These are phyloP conservation scores for Megacollybia platyphylla DNA, from an alignment of 1,284 basidiomycete species.

Conservation along the genomic window DNA sequence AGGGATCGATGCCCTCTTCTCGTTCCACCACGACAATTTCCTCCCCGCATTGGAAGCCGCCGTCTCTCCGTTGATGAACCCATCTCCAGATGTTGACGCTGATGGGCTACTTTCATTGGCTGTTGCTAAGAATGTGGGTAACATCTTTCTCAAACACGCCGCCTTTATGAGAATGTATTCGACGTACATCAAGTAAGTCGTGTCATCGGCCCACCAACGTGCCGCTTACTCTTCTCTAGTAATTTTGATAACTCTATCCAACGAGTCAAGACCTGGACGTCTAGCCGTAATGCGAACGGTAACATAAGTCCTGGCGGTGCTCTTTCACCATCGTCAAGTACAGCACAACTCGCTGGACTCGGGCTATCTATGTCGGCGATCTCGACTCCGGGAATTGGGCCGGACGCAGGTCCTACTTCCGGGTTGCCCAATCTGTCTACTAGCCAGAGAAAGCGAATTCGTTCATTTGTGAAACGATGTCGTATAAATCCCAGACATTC, in stretches of 20 bases:
- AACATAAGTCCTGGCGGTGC: constrained; percentile 25
- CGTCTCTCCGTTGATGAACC: constrained; percentile 50
- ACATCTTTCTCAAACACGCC: constrained; percentile 85
- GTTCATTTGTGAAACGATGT: constrained; percentile 77
- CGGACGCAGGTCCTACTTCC: constrained; percentile 23
- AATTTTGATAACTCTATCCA: constrained; percentile 88
- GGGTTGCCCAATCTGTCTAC: constrained; percentile 43
- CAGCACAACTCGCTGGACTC: constrained; percentile 49
- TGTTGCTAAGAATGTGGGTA: constrained; percentile 76
- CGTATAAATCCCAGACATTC: constrained; percentile 80
- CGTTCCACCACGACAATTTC: constrained; percentile 88
- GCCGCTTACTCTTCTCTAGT: constrained; percentile 23
- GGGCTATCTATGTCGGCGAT: constrained; percentile 48
- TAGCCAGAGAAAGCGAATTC: constrained; percentile 78
- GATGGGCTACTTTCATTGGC: constrained; percentile 64
- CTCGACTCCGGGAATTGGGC: constrained; percentile 28
- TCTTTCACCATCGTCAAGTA: constrained; percentile 49
- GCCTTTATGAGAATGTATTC: constrained; percentile 98
- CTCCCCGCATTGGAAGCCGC: constrained; percentile 79
- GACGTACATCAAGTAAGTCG: constrained; percentile 84
- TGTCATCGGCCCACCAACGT: constrained; percentile 1
- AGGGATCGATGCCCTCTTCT: constrained; percentile 82
- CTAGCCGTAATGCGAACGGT: constrained; percentile 32
- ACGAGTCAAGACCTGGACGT: constrained; percentile 76
- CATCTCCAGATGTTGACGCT: constrained; percentile 37